phyloP scores from a whole-genome alignment of 2,329 filamentous ascomycete species.

The Fusarium piperis region DNA sequence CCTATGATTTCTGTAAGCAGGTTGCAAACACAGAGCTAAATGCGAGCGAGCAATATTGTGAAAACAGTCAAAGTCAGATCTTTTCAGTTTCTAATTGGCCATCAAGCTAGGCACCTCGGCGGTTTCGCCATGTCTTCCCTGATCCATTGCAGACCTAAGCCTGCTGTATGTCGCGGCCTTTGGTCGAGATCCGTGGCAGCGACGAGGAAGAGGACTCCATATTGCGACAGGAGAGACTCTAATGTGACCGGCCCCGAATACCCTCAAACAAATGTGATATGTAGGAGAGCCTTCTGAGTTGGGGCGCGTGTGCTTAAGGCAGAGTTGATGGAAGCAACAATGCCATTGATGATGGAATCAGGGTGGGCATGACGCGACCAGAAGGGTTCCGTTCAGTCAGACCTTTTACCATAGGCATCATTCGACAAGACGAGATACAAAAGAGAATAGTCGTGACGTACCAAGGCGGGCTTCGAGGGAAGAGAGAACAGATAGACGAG shows the following conservation, averaged over 20 bases:
- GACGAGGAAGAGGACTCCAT: slow-evolving; percentile 62
- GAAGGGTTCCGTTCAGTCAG: slow-evolving; percentile 61
- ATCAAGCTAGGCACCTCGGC: slow-evolving; percentile 61
- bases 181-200: slow-evolving; percentile 61
- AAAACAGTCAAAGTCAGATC: slow-evolving; percentile 66
- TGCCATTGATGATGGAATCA: slow-evolving; percentile 17
- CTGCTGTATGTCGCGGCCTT: slow-evolving; percentile 67
- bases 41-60: background rate
- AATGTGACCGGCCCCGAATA: slow-evolving; percentile 27
- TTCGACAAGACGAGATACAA: slow-evolving; percentile 39
- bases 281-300: slow-evolving; percentile 15
- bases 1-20: slow-evolving; percentile 13
- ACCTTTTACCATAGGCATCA: slow-evolving; percentile 75
- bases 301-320: slow-evolving; percentile 19
- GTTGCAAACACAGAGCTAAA: background rate
- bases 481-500: background rate
- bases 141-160: slow-evolving; percentile 3
- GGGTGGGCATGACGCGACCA: slow-evolving; percentile 53
- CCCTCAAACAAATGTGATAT: slow-evolving; percentile 25
- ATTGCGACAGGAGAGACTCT: slow-evolving; percentile 52
- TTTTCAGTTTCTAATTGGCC: slow-evolving; percentile 74
- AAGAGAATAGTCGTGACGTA: slow-evolving; percentile 20
- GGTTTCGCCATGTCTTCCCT: slow-evolving; percentile 54
- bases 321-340: slow-evolving; percentile 23
- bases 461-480: slow-evolving; percentile 1